A percentile compares a stretch with the other conserved stretches of the same genome.
Conservation (phyloP, 352 stramenopile species). For the Pythium dissimile region DNA sequence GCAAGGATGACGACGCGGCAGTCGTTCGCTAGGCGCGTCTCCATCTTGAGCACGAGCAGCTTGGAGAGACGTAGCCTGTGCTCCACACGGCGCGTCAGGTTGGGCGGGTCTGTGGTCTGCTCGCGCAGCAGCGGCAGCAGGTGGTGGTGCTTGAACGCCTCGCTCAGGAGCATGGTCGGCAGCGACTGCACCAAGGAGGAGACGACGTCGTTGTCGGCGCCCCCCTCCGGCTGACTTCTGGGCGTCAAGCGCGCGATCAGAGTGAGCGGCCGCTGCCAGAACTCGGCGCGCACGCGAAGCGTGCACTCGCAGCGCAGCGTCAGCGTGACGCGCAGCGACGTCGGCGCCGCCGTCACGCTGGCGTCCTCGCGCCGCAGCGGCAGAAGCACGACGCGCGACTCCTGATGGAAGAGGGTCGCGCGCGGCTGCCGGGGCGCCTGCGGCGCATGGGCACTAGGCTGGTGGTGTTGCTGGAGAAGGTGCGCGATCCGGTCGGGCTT, state of each 20-base stretch:
- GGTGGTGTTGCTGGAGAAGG: conserved; percentile 7
- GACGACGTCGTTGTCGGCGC: not conserved
- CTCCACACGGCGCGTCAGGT: conserved; percentile 47
- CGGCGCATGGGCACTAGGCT: not conserved
- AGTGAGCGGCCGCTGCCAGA: conserved; percentile 50
- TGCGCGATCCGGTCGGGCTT: not conserved
- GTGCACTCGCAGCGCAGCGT: conserved; percentile 44
- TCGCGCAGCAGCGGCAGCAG: conserved; percentile 49
- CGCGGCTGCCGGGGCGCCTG: conserved; percentile 5
- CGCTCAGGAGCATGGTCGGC: conserved; percentile 22
- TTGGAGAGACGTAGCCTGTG: conserved; percentile 45
- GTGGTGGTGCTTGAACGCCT: conserved; percentile 33
- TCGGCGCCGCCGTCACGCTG: not conserved
- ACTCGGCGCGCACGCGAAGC: conserved; percentile 57
- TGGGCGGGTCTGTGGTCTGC: conserved; percentile 32
- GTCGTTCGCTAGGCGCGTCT: conserved; percentile 39
- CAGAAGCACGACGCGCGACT: conserved; percentile 41
- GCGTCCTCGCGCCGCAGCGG: conserved; percentile 4
- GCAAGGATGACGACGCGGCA: conserved; percentile 47
- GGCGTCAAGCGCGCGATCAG: conserved; percentile 53
- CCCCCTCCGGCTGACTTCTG: conserved; percentile 8
- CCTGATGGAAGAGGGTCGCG: conserved; percentile 54
- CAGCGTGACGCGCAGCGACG: conserved; percentile 14
- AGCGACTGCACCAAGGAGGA: conserved; percentile 8
- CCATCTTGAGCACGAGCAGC: conserved; percentile 53